Base-by-base conservation (phyloP, 257 asterid species). In the Eucommia ulmoides region DNA sequence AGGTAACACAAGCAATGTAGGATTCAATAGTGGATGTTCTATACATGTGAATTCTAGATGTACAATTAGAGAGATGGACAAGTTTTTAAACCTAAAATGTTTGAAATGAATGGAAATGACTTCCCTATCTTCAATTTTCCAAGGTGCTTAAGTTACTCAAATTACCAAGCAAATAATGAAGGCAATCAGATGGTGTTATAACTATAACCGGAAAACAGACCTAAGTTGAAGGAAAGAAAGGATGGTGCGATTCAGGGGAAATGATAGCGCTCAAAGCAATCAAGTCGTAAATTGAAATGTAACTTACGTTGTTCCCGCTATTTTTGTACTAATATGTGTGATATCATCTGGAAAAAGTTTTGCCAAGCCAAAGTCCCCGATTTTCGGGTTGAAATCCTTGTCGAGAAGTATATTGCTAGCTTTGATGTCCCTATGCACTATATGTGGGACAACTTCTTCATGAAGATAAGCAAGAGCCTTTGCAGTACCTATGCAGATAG, bases 331-430 rank as follows among this genome's bases (percentile, higher is more conserved):
- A 62, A 88, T 88, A 69, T 88, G 97, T 29, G 97, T 84, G 51
- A 88, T 84, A 52, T 81, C 61, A 59, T 88, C 92, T 21, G 97
- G n/a, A n/a, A 88, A 88, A 47, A 88, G 93, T 62, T 79, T 88
- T 44, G 97, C 97, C 74, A 88, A 66, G 58, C 97, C 97, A 45
- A 88, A 88, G 67, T 88, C 97, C 61, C 97, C 97, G 51, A 88
- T 88, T 78, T 88, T 88, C 41, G 97, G 92, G 45, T 56, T 80
- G 44, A 76, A 75, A 49, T 84, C 72, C 60, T 51, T 46, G 62
- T 79, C 83, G 67, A 88, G 85, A 52, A 83, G 88, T 68, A 81
- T 69, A 71, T 88, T 88, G 62, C 93, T 88, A 60, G 94, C 97
- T 79, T 88, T 88, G 65, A 88, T 78, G 70, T 88, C n/a, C n/a